Base-by-base conservation (phyloP, 768 basidiomycete species). In the Podaxis sp. region DNA sequence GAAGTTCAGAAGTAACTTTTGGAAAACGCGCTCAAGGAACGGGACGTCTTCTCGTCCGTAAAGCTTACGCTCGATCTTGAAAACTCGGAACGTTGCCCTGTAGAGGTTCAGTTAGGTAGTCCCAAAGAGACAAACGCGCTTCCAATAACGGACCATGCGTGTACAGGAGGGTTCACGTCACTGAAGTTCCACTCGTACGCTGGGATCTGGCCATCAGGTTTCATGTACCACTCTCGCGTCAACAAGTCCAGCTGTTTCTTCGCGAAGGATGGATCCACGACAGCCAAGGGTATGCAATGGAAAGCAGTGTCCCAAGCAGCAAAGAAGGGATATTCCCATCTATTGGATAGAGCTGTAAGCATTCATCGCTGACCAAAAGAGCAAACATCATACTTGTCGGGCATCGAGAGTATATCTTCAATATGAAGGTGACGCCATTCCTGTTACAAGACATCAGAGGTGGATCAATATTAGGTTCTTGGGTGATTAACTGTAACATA, bases 171-270 rank as follows among this genome's bases (percentile, higher is more conserved):
- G 73, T 99, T 98, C 65, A 98, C 97, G 72, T 99, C 97, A 55
- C 89, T 85, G 69, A 97, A 98, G 72, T 99, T 98, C 97, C 97
- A 99, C 74, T 99, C 97, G 73, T 98, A 99, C 0, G 97, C 97
- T 2, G 97, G 97, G 62, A 99, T 91, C 70, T 97, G 96, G 38
- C 97, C 97, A 72, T 98, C 96, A 0, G 97, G 97, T 73, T 97
- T 97, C 91, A 94, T 93, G 77, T 98, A 99, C 97, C 97, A 99
- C 76, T 99, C 97, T 60, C 97, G 83, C 2, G 96, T 98, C 69
- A 99, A 82, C 63, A 98, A 72, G 73, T 98, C 96, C 38, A 99
- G 84, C 73, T 99, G 97, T 73, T 96, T 96, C 80, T 99, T 99
- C 24, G 97, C 96, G 70, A 97, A 98, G 0, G 87, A 80, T 1